Conservation (phyloP, 2,329 filamentous ascomycete species). For the Pseudogymnoascus destructans region DNA sequence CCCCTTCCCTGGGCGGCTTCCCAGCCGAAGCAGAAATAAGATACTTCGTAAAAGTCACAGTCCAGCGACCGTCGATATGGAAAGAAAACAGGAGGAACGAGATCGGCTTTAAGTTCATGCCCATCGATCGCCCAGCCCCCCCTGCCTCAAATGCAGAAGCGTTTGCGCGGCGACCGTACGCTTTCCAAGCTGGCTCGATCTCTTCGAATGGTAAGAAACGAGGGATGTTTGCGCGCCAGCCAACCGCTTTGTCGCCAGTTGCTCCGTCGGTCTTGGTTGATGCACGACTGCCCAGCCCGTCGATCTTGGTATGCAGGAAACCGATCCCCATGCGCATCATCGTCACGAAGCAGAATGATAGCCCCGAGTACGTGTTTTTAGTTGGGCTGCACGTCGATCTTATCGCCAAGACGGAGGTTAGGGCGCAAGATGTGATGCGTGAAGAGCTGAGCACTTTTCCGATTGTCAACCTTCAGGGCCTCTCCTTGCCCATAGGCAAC, state of each 20-base stretch:
- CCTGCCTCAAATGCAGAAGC: constrained; percentile 58
- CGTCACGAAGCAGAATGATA: constrained; percentile 60
- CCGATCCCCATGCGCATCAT: constrained; percentile 70
- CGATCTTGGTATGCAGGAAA: constrained; percentile 80
- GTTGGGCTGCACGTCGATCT: constrained; percentile 71
- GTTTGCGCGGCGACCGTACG: constrained; percentile 63
- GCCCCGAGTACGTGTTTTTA: constrained; percentile 58
- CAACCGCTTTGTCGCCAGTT: constrained; percentile 27
- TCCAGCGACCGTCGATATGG: constrained; percentile 76
- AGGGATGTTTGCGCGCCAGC: constrained; percentile 22
- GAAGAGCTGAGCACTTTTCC: constrained; percentile 65
- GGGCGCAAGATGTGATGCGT: constrained; percentile 61
- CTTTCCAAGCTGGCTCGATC: constrained; percentile 33
- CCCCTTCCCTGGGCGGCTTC: constrained; percentile 78
- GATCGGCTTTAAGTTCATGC: constrained; percentile 69
- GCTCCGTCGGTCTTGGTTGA: constrained; percentile 63
- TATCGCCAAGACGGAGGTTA: constrained; percentile 64
- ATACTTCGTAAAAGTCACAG: constrained; percentile 93
- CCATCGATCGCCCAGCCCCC: constrained; percentile 76
- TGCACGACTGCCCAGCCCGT: constrained; percentile 72
- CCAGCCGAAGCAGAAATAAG: constrained; percentile 78
- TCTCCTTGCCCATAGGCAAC: constrained; percentile 57
- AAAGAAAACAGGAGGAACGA: constrained; percentile 73
- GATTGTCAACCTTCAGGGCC: constrained; percentile 55
- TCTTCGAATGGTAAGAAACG: constrained; percentile 23